These are phyloP conservation scores for Catunica adiposa DNA, from an alignment of 2,329 filamentous ascomycete species.

Conservation along the genomic window DNA sequence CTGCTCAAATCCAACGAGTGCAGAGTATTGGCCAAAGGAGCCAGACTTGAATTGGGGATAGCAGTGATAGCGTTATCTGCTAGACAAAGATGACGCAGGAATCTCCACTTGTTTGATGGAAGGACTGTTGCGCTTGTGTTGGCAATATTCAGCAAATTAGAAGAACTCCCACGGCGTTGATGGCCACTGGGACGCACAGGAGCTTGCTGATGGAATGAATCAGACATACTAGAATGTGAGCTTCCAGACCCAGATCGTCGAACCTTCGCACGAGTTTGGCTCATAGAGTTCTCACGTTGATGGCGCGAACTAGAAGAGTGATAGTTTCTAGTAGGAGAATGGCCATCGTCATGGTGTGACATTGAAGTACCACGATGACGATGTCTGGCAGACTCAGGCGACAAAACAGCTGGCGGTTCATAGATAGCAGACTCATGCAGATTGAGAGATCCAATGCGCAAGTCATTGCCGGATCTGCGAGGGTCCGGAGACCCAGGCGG, in stretches of 20 bases:
- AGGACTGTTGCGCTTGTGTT: constrained; percentile 29
- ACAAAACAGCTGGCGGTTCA: constrained; percentile 22
- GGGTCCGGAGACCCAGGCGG: constrained; percentile 47
- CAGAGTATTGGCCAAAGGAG: constrained; percentile 70
- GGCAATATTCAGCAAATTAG: constrained; percentile 56
- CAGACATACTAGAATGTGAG: constrained; percentile 64
- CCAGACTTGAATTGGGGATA: constrained; percentile 57
- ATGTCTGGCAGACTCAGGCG: constrained; percentile 14
- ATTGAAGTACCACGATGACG: constrained; percentile 28
- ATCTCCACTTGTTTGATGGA: constrained; percentile 82
- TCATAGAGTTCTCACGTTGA: constrained; percentile 46
- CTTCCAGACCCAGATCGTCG: constrained; percentile 81
- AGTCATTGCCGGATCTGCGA: constrained; percentile 29
- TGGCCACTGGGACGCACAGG: constrained; percentile 26
- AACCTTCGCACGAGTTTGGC: constrained; percentile 59
- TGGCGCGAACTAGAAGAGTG: constrained; percentile 4
- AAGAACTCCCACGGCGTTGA: constrained; percentile 51
- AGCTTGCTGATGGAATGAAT: constrained; percentile 25
- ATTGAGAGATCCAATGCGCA: constrained; percentile 43
- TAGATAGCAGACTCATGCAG: constrained; percentile 34
- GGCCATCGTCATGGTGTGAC: constrained; percentile 31
- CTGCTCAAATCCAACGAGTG: constrained; percentile 84
- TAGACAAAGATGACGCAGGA: constrained; percentile 78
- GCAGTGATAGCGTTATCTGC: constrained; percentile 81
- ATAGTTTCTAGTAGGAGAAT: constrained; percentile 11